Evolutionary conservation across 805 yeast species (phyloP), one percentile per base, ranked within the genome.

Genomic region (Wickerhamiella kurtzmanii): DNA sequence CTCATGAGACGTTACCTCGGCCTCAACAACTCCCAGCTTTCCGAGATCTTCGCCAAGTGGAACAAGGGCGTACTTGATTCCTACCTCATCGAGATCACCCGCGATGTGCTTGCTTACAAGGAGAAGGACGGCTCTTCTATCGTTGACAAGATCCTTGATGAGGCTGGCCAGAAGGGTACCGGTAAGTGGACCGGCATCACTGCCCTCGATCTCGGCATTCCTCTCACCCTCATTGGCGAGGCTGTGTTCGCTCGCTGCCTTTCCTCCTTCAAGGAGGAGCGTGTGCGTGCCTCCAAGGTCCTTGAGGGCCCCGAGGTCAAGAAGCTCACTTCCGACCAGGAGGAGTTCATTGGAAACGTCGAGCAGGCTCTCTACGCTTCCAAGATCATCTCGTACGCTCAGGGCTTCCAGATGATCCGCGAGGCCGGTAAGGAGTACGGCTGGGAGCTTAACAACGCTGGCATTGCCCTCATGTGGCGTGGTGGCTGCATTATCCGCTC

Each of bases 401-500:
- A 89, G 76, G 98, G 98, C 69, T 89, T 89, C 84, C 92, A 89
- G 96, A 78, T 89, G 67, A 87, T 89, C 73, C 85, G 94, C 70
- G 96, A 89, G 72, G 97, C 97, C 60, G 97, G 95, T 58, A 81
- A 77, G 71, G 95, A 86, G 69, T 89, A 86, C 77, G 80, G 80
- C 64, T 89, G 98, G 98, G 80, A 84, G 70, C 77, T 89, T 67
- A 92, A 89, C 82, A 83, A 85, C 80, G 95, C 97, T 60, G 92
- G 95, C 51, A 92, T 92, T 62, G 97, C 97, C 60, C 78, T 92
- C 63, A 89, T 89, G 97, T 89, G 98, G 98, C 82, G 98, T 79
- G 98, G 98, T 75, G 98, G 98, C 62, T 89, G 98, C 78, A 89
- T 89, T 70, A 89, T 89, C 73, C 85, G 97, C 78, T 89, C 98